Base-by-base conservation (phyloP, 2,329 filamentous ascomycete species). In the Xylaria sp. region DNA sequence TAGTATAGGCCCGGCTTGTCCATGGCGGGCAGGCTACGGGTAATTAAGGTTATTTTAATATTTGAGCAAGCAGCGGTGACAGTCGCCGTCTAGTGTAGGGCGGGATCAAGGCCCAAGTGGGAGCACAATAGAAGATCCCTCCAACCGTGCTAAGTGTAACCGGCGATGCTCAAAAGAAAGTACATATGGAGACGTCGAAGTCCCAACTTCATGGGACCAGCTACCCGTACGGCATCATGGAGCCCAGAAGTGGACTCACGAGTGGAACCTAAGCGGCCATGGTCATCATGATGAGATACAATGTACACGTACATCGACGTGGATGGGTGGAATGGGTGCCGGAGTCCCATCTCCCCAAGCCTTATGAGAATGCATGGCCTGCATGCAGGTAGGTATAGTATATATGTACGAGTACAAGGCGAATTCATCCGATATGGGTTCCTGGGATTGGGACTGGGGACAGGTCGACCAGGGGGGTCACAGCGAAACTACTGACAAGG, bases 21-120 rank as follows among this genome's bases (percentile, higher is more conserved):
- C 74, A 75, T 76, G 75, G 73, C 69, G 75, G 74, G 66, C 58
- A 65, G 57, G 40, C 62, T 55, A 76, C 70, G 76, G 76, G 77
- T 77, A 77, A 77, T 78, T 76, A 78, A 66, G 70, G 72, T 76
- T 70, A 75, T 78, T 78, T 75, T 76, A 78, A 78, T 76, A 75
- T 74, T 65, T 50, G 59, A 75, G 60, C 74, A 76, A 77, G 73
- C 74, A 73, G 77, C 77, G 77, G 77, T 78, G 76, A 78, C 76
- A 74, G 71, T 71, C 70, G 70, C 58, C 61, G 60, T 65, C 55
- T 65, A 60, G 50, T 55, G 71, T 75, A 77, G 73, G 72, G 74
- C 74, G 73, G 65, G 74, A 76, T 74, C 72, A 75, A 75, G 72
- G 71, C 62, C 65, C 69, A 71, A 74, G 72, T 64, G 73, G 69